Percentiles rank a stretch among this genome's conserved stretches.
phyloP scores from a whole-genome alignment of 257 asterid genomes.

The Euphrasia confusa region DNA sequence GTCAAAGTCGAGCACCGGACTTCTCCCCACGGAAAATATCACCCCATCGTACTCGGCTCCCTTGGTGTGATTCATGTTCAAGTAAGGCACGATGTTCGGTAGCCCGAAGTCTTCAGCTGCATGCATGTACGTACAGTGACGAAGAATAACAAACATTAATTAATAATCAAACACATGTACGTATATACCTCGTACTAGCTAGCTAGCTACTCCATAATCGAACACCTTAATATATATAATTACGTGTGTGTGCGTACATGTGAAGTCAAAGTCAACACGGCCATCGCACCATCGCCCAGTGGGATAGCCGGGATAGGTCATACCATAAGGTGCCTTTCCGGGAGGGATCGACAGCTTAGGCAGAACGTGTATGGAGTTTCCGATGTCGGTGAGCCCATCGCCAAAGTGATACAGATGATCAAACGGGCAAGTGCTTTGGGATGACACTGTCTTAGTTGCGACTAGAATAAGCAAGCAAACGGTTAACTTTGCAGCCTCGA shows the following conservation, averaged over 20 bases:
- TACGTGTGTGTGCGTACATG: constrained; percentile 7
- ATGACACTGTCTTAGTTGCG: background rate
- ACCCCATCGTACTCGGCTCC: background rate
- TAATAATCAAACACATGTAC: too few species aligned
- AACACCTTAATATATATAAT: too few species aligned
- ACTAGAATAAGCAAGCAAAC: background rate
- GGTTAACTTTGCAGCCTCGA: background rate
- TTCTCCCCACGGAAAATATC: background rate
- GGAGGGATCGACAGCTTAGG: background rate
- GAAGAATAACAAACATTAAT: background rate
- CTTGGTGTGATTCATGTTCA: background rate
- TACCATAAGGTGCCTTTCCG: background rate
- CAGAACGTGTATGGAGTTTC: background rate
- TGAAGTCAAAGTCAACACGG: background rate
- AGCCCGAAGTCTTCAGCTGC: constrained; percentile 25
- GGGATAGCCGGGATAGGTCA: constrained; percentile 3
- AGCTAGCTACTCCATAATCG: too few species aligned
- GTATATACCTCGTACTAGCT: too few species aligned
- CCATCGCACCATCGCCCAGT: constrained; percentile 14
- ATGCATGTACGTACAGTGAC: too few species aligned
- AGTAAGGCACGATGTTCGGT: background rate
- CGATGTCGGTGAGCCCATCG: background rate
- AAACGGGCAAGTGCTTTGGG: background rate
- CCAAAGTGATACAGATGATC: background rate
- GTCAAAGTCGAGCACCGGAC: background rate